Conservation (phyloP, 352 stramenopile species). For the Phytophthora lateralis region DNA sequence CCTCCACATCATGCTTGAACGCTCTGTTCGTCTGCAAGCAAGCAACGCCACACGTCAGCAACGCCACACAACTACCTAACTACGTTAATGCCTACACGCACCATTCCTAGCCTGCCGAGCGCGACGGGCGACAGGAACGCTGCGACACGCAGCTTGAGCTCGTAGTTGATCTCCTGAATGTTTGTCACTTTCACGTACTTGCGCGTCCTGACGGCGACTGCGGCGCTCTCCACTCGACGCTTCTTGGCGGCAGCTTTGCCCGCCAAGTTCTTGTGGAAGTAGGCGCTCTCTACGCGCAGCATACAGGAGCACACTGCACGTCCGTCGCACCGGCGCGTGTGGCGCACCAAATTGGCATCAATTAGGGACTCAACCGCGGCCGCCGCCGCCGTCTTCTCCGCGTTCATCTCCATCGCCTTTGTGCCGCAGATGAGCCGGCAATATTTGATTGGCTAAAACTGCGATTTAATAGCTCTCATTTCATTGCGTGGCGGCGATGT, state of each 20-base stretch:
- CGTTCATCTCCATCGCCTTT: conserved; percentile 21
- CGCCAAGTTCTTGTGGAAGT: conserved; percentile 69
- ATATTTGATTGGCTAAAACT: conserved; percentile 20
- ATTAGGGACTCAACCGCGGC: not conserved
- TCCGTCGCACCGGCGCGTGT: conserved; percentile 72
- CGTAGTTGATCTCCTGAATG: conserved; percentile 54
- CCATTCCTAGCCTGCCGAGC: conserved; percentile 64
- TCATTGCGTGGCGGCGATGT: conserved; percentile 3
- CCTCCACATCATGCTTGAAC: conserved; percentile 53
- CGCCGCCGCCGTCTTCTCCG: conserved; percentile 3
- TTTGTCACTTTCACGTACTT: conserved; percentile 43
- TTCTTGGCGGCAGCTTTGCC: conserved; percentile 52
- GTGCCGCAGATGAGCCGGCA: conserved; percentile 11
- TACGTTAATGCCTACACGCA: conserved; percentile 16
- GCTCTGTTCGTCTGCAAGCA: conserved; percentile 50
- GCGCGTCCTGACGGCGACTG: conserved; percentile 5
- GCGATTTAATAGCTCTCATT: not conserved
- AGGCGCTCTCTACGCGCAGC: conserved; percentile 65
- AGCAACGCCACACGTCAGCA: conserved; percentile 22
- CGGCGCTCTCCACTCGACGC: conserved; percentile 17
- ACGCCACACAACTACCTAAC: not conserved
- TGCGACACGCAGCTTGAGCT: conserved; percentile 53
- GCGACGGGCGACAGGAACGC: conserved; percentile 47
- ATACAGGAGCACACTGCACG: conserved; percentile 72
- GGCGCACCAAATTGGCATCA: conserved; percentile 33